Conservation (phyloP, 2,329 filamentous ascomycete species). For the Curvularia verruculosa region DNA sequence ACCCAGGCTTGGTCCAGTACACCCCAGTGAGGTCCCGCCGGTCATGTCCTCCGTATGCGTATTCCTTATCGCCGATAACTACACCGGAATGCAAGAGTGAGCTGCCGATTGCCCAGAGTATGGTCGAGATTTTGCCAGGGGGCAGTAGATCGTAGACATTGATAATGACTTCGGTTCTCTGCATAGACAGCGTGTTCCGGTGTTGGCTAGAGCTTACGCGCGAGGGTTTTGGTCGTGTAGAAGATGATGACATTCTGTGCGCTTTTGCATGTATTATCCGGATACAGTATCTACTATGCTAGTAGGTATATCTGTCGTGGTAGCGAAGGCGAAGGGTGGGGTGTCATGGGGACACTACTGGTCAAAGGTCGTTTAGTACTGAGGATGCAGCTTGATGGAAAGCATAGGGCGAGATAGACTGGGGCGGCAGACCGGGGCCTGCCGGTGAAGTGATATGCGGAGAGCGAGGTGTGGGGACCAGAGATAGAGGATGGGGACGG, state of each 20-base stretch:
- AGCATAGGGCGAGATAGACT: conserved; percentile 11
- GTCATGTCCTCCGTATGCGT: conserved; percentile 84
- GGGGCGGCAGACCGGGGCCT: conserved; percentile 24
- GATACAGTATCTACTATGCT: too few species aligned
- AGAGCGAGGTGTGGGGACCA: conserved; percentile 12
- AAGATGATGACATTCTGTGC: conserved; percentile 39
- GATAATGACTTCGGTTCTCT: conserved; percentile 75
- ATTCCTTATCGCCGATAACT: conserved; percentile 79
- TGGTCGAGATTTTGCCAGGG: conserved; percentile 74
- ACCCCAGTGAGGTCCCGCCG: conserved; percentile 74
- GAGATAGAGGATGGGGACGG: conserved; percentile 14
- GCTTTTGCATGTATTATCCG: conserved; percentile 9
- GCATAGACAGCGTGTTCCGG: conserved; percentile 69
- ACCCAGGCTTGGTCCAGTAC: conserved; percentile 77
- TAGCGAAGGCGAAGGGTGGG: conserved; percentile 19
- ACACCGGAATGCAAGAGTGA: conserved; percentile 83
- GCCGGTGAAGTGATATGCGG: conserved; percentile 24
- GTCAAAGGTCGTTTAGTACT: conserved; percentile 10
- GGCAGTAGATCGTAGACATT: conserved; percentile 80
- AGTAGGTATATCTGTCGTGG: conserved; percentile 11
- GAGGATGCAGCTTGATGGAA: conserved; percentile 1
- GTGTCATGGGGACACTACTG: conserved; percentile 20
- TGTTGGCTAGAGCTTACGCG: conserved; percentile 59
- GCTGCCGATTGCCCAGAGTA: conserved; percentile 78
- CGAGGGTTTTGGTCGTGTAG: conserved; percentile 37